Base-by-base conservation (phyloP, 257 asterid species). In the Solanum lignicaule region DNA sequence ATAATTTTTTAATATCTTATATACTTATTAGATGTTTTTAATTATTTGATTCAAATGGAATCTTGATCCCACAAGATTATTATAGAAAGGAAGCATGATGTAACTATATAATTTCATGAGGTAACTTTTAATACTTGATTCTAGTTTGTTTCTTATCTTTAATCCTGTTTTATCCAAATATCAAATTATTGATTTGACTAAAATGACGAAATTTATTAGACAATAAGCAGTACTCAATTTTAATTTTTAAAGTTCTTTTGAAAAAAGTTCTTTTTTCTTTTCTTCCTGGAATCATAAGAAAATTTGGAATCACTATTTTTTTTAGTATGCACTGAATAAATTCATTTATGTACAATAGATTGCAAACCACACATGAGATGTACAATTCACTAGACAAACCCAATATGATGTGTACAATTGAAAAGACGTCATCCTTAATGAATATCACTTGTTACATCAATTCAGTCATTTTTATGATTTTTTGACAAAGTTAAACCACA, bases 391-490 rank as follows among this genome's bases (percentile, higher is more conserved):
- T 55, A 55, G n/a, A 55, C n/a, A 55, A 55, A 55, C 0, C 1
- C 11, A 23, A 62, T n/a, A 10, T 3, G 3, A 23, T 0, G 3
- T 0, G 15, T 7, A 9, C 1, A n/a, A 62, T 23, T 62, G 7
- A n/a, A n/a, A 23, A 62, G 16, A 1, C 7, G 1, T 10, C 23
- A 5, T 52, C 7, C 6, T 62, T 62, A 1, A 62, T n/a, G 16
- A n/a, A 62, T 62, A 62, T 18, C 65, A 55, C n/a, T 55, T 62
- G 16, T 1, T 10, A 2, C 0, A n/a, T 4, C 15, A 5, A 62
- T n/a, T 21, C 6, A 60, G 0, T 60, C 12, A 60, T 23, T 0
- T 2, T 60, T 60, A 0, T 0, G 0, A 9, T 21, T 23, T 60
- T 58, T 8, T 23, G 11, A 4, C 2, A 18, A 73, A 73, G 33